These are phyloP conservation scores for Bryoglossum gracile DNA, from an alignment of 495 filamentous ascomycete species.

Conservation along the genomic window DNA sequence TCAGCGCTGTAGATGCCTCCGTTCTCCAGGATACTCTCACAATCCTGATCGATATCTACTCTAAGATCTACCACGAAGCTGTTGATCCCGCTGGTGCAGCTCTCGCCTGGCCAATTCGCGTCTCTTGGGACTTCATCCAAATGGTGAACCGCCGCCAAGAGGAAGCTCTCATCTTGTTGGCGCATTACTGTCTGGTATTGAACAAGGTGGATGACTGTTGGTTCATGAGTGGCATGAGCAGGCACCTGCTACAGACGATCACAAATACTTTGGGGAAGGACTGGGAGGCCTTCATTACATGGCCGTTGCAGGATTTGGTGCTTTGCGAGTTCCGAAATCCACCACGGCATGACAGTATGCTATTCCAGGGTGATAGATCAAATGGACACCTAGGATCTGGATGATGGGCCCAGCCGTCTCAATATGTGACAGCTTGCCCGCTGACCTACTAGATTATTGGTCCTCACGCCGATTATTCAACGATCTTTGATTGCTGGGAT, in stretches of 20 bases:
- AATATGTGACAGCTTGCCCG: too few relatives aligned
- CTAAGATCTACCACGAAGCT: not conserved
- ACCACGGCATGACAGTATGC: too few relatives aligned
- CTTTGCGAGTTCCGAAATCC: constrained; percentile 41
- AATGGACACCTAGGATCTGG: too few relatives aligned
- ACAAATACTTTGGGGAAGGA: constrained; percentile 19
- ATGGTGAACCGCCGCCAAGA: constrained; percentile 34
- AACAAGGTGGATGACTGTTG: constrained; percentile 42
- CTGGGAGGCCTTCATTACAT: constrained; percentile 27
- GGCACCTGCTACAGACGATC: constrained; percentile 26
- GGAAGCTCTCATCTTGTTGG: constrained; percentile 43
- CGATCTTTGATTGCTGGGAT: too few relatives aligned
- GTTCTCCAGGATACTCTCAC: not conserved
- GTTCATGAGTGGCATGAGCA: constrained; percentile 45
- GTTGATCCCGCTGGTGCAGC: not conserved
- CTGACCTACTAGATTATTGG: too few relatives aligned
- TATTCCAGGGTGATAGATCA: too few relatives aligned
- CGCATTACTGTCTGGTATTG: constrained; percentile 44
- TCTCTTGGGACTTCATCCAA: constrained; percentile 36
- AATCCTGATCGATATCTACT: not conserved
- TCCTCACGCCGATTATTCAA: too few relatives aligned
- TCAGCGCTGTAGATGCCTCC: not conserved
- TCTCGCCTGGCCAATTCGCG: constrained; percentile 33
- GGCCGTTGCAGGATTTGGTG: constrained; percentile 23
- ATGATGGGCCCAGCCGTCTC: too few relatives aligned